phyloP scores from a whole-genome alignment of 495 filamentous ascomycete genomes.

The Podospora bellae-mahoneyi region DNA sequence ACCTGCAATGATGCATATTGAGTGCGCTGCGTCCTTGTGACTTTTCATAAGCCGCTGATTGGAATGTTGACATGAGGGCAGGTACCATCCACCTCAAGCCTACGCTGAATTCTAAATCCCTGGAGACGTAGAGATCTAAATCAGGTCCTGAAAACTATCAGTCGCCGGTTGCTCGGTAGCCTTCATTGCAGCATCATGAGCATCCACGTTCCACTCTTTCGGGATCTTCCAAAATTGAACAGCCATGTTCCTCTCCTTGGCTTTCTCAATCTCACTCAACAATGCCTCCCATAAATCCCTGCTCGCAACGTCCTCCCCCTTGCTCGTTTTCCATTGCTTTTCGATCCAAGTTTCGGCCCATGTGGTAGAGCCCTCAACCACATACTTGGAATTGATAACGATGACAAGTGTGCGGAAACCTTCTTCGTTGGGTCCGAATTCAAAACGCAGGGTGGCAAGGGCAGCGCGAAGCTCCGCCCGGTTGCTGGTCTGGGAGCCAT shows the following conservation, averaged over 20 bases:
- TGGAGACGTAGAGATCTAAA: too few species aligned
- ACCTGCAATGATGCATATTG: too few species aligned
- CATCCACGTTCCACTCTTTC: slow-evolving; percentile 38
- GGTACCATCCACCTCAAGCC: too few species aligned
- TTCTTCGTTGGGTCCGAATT: slow-evolving; percentile 35
- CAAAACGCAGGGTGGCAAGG: slow-evolving; percentile 37
- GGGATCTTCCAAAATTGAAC: slow-evolving; percentile 46
- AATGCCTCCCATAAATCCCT: slow-evolving; percentile 44
- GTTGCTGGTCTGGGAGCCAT: slow-evolving; percentile 37
- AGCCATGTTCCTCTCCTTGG: slow-evolving; percentile 21
- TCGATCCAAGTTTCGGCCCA: slow-evolving; percentile 41
- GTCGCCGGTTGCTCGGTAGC: slow-evolving; percentile 18
- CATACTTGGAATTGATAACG: slow-evolving; percentile 48
- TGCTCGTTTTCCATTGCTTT: slow-evolving; percentile 37
- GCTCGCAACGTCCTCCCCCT: slow-evolving; percentile 34
- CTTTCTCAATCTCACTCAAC: slow-evolving; percentile 34
- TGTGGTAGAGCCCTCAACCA: slow-evolving; percentile 39
- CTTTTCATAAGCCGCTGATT: too few species aligned
- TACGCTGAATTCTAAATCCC: too few species aligned
- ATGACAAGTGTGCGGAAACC: slow-evolving; percentile 41
- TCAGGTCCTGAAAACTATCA: too few species aligned
- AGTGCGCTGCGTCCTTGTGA: too few species aligned
- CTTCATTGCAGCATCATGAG: slow-evolving; percentile 42
- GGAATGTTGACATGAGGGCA: too few species aligned
- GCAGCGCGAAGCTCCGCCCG: slow-evolving; percentile 48